Evolutionary conservation across 352 stramenopile genomes (phyloP).

Genomic region (Globisporangium sylvaticum): DNA sequence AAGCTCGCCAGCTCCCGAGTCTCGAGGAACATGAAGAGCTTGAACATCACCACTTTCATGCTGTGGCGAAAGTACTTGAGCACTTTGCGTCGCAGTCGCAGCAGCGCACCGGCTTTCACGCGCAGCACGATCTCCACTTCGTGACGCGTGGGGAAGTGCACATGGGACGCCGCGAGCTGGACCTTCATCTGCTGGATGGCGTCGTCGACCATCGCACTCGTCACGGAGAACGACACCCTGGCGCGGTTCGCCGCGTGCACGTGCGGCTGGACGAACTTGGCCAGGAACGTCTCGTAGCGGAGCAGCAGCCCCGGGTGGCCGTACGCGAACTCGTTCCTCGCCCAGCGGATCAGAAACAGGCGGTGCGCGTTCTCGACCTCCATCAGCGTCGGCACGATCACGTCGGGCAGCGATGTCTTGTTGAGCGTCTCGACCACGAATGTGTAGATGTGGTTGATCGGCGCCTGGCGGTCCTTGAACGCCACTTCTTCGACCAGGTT

Average conservation of each 20-base stretch:
- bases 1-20: constrained; percentile 42
- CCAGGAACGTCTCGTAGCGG: constrained; percentile 58
- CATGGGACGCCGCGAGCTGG: constrained; percentile 38
- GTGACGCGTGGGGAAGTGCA: constrained; percentile 38
- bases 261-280: constrained; percentile 34
- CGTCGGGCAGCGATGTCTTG: constrained; percentile 17
- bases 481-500: constrained; percentile 53
- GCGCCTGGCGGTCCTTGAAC: constrained; percentile 35
- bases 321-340: constrained; percentile 28
- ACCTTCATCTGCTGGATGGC: constrained; percentile 41
- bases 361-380: constrained; percentile 29
- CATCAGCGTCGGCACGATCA: constrained; percentile 41
- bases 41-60: constrained; percentile 33
- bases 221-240: constrained; percentile 11
- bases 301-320: constrained; percentile 41
- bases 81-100: constrained; percentile 33
- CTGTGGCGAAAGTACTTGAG: constrained; percentile 43
- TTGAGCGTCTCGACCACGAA: constrained; percentile 32
- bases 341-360: constrained; percentile 40
- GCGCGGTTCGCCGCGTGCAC: constrained; percentile 20
- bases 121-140: constrained; percentile 37
- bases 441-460: constrained; percentile 38
- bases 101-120: constrained; percentile 28
- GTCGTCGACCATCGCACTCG: constrained; percentile 17
- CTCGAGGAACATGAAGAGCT: constrained; percentile 32